Evolutionary conservation across 129 eudicot genomes (phyloP), one percentile per base, ranked within the genome.

Genomic region (Flaveria brownii): DNA sequence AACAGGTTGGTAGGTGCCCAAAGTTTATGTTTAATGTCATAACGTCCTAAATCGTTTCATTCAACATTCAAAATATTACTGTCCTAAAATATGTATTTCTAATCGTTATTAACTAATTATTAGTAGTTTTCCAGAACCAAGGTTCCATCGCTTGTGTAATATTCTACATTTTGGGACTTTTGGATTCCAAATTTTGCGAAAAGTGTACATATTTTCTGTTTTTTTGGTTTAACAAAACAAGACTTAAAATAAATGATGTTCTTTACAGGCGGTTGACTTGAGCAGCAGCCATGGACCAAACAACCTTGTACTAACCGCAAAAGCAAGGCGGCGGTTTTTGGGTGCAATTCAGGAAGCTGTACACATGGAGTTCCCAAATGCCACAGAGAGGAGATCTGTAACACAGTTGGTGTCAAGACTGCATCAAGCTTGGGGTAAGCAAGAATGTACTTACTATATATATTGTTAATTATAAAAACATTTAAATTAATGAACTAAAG

Each of bases 391-490:
- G 78, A 86, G 88, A 84, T 83, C 84, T 55, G 16, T 85, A 12
- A 72, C 78, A 39, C 86, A 88, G 47, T 69, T 88, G n/a, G 92
- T 85, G 50, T 83, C 82, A 82, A 79, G 82, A 46, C 70, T 91
- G 85, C 90, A 80, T 60, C 95, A 88, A 64, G 80, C 82, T 23
- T 91, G 97, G 97, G 95, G 97, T 88, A 59, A 86, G 84, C 50
- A 70, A 55, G 46, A 59, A 60, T 68, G 36, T 47, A 6, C 45
- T n/a, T 71, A 9, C 22, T 30, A 14, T 7, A n/a, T 4, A 16
- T 71, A 20, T 20, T 18, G 54, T 30, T 42, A 68, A 9, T 28
- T 26, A 28, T 10, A 62, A 23, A 22, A 59, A 1, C 42, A 26
- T 5, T 3, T 61, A 13, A 61, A 0, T 25, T 61, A 13, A 26